Percentiles rank a stretch among this genome's conserved stretches.
Conservation (phyloP, 768 basidiomycete genomes). For the Inosperma sp. region DNA sequence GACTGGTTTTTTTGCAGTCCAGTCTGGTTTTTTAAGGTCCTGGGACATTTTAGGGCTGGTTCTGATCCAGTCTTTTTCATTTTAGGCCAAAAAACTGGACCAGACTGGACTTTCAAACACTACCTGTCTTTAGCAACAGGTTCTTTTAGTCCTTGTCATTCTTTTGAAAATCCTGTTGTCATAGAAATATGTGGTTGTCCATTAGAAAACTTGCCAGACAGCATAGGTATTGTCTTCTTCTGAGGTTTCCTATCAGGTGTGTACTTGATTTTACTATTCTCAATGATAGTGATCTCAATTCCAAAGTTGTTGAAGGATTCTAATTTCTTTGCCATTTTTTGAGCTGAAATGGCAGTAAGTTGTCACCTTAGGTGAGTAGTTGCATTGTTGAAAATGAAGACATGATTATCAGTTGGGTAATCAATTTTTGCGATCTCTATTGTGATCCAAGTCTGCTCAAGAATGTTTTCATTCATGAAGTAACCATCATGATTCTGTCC, state of each 20-base stretch:
- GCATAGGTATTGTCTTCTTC: constrained; percentile 31
- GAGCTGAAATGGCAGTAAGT: constrained; percentile 29
- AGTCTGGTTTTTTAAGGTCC: no score
- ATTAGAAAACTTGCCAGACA: constrained; percentile 16
- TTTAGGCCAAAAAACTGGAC: no score
- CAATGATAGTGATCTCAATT: constrained; percentile 14
- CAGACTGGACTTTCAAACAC: no score
- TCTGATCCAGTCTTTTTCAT: no score
- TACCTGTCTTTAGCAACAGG: no score
- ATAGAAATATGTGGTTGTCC: constrained; percentile 15
- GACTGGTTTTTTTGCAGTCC: no score
- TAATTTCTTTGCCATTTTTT: constrained; percentile 31
- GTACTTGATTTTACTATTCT: constrained; percentile 22
- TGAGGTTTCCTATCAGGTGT: constrained; percentile 21
- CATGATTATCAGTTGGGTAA: constrained; percentile 28
- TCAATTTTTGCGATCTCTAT: constrained; percentile 20
- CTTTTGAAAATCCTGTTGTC: constrained; percentile 35
- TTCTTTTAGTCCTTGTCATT: constrained; percentile 33
- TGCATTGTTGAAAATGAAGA: constrained; percentile 17
- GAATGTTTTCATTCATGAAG: constrained; percentile 27
- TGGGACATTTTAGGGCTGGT: no score
- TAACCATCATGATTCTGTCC: constrained; percentile 27
- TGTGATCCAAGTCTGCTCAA: constrained; percentile 20
- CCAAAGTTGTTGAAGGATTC: constrained; percentile 17
- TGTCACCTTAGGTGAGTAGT: constrained; percentile 32